A percentile compares a stretch with the other conserved stretches of the same genome.
Conservation (phyloP, 805 yeast species). For the Lachancea sp. region DNA sequence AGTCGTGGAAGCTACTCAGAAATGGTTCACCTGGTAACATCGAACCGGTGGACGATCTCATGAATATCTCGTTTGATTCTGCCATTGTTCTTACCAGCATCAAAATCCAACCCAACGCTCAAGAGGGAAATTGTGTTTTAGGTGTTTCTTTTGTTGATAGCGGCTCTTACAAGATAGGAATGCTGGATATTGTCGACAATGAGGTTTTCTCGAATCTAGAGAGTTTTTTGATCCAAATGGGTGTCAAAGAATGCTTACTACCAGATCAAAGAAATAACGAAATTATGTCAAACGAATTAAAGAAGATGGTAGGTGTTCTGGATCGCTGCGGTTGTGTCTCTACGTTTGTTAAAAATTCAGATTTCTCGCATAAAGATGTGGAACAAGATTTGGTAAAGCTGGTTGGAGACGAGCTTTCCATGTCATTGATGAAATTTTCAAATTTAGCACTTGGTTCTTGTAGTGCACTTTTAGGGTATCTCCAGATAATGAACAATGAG, state of each 20-base stretch:
- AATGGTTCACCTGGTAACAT: conserved; percentile 89
- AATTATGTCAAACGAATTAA: conserved; percentile 37
- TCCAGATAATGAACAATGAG: conserved; percentile 56
- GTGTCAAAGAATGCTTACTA: conserved; percentile 77
- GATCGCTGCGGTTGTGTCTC: conserved; percentile 73
- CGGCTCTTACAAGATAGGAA: conserved; percentile 56
- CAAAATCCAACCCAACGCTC: conserved; percentile 32
- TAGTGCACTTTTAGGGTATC: conserved; percentile 58
- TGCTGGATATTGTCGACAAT: conserved; percentile 78
- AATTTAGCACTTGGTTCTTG: conserved; percentile 27
- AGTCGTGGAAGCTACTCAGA: conserved; percentile 49
- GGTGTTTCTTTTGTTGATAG: conserved; percentile 82
- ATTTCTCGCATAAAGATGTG: conserved; percentile 58
- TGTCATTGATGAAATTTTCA: conserved; percentile 29
- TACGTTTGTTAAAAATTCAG: conserved; percentile 50
- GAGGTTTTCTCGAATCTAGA: conserved; percentile 84
- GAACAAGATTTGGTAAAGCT: conserved; percentile 74
- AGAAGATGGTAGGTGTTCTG: conserved; percentile 62
- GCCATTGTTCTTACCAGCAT: conserved; percentile 48
- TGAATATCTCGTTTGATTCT: conserved; percentile 41
- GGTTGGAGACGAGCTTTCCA: conserved; percentile 43
- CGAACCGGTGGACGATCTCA: conserved; percentile 66
- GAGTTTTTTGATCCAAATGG: conserved; percentile 78
- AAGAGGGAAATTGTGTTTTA: conserved; percentile 40
- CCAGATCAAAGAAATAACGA: conserved; percentile 35